These are phyloP conservation scores for Hirsutella thompsonii DNA, from an alignment of 2,329 filamentous ascomycete species.

Conservation along the genomic window DNA sequence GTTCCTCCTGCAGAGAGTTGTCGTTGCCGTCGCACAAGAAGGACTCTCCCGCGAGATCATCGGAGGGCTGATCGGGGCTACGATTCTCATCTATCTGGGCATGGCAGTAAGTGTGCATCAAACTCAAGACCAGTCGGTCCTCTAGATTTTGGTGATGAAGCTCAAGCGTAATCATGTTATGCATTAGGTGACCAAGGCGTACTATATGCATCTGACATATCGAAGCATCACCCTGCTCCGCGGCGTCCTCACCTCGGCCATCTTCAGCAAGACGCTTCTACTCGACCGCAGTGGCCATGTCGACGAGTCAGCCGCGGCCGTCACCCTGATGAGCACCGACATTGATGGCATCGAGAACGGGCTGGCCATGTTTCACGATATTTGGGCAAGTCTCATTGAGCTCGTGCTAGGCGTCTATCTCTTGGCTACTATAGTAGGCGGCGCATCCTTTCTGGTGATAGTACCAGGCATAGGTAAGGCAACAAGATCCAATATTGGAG, in stretches of 20 bases:
- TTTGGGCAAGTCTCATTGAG: constrained; percentile 19
- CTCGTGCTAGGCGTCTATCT: constrained; percentile 6
- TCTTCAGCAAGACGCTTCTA: constrained; percentile 31
- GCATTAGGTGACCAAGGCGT: constrained; percentile 4
- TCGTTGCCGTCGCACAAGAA: constrained; percentile 13
- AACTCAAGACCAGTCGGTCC: neutral
- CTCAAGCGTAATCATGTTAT: no score
- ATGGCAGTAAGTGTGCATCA: constrained; percentile 19
- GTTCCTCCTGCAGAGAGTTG: constrained; percentile 20
- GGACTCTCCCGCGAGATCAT: constrained; percentile 10
- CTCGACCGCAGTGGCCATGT: constrained; percentile 12
- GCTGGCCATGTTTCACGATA: constrained; percentile 14
- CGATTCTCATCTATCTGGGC: constrained; percentile 24
- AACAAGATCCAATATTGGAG: no score
- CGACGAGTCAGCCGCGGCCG: constrained; percentile 19
- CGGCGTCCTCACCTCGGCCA: constrained; percentile 23
- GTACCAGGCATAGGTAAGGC: constrained; percentile 38
- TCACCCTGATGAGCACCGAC: constrained; percentile 32
- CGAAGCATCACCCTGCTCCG: constrained; percentile 18
- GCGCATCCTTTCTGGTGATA: constrained; percentile 22
- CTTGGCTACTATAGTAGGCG: constrained; percentile 3
- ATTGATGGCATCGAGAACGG: constrained; percentile 20
- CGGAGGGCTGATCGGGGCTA: constrained; percentile 24
- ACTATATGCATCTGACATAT: constrained; percentile 18
- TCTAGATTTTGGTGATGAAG: neutral